phyloP scores from a whole-genome alignment of 2,329 filamentous ascomycete species.

The Thermomyces lanuginosus region DNA sequence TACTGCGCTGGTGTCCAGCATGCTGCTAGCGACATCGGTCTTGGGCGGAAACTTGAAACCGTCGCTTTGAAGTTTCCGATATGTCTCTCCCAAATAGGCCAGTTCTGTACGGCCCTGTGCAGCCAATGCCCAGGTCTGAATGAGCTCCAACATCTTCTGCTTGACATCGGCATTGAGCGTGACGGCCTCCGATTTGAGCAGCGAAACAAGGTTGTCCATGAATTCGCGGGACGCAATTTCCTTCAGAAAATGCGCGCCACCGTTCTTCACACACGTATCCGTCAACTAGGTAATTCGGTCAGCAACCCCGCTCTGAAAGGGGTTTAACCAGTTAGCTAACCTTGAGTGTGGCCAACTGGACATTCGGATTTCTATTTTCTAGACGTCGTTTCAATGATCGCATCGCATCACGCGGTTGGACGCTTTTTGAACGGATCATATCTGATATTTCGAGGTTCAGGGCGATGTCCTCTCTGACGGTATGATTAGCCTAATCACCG shows the following conservation, averaged over 20 bases:
- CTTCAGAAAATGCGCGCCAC: slow-evolving; percentile 80
- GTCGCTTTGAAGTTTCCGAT: slow-evolving; percentile 64
- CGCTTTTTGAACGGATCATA: slow-evolving; percentile 89
- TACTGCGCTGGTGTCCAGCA: slow-evolving; percentile 93
- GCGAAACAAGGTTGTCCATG: slow-evolving; percentile 87
- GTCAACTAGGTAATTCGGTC: slow-evolving; percentile 46
- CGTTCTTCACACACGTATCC: slow-evolving; percentile 98
- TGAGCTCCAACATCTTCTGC: slow-evolving; percentile 76
- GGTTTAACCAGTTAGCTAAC: slow-evolving; percentile 32
- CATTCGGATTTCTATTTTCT: slow-evolving; percentile 94
- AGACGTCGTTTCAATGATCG: slow-evolving; percentile 84
- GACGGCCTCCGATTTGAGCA: slow-evolving; percentile 63
- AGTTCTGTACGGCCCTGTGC: slow-evolving; percentile 72
- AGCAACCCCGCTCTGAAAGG: slow-evolving; percentile 7
- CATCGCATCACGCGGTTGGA: slow-evolving; percentile 97
- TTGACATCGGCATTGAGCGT: slow-evolving; percentile 75
- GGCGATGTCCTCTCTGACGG: slow-evolving; percentile 72
- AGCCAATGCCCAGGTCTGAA: slow-evolving; percentile 84
- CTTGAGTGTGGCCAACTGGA: slow-evolving; percentile 86
- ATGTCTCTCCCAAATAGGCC: slow-evolving; percentile 76
- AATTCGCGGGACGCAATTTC: slow-evolving; percentile 96
- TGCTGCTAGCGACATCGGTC: slow-evolving; percentile 76
- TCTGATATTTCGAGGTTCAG: slow-evolving; percentile 97
- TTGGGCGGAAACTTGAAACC: slow-evolving; percentile 81
- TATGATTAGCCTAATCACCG: slow-evolving; percentile 7